Base-by-base conservation (phyloP, 345 rosid genomes). In the Pugionium dolabratum region DNA sequence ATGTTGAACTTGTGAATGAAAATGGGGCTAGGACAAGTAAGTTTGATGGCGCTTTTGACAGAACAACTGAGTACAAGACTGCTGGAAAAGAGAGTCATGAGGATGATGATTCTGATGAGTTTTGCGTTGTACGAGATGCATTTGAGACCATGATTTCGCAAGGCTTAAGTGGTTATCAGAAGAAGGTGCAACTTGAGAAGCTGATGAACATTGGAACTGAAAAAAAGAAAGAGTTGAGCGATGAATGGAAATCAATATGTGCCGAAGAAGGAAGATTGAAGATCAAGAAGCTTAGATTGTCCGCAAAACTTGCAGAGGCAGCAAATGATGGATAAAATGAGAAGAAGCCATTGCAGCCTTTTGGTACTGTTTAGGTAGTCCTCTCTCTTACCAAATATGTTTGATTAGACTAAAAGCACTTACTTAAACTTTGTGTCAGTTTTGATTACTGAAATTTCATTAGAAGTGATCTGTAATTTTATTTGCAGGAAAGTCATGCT, bases 401-500 rank as follows among this genome's bases (percentile, higher is more conserved):
- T 53, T 9, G 7, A 52, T 26, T 42, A 31, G 57, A 39, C 26
- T 25, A 2, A 37, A 54, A 52, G 18, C 64, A 32, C 43, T 51
- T 18, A 18, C 18, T 18, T 51, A 29, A 35, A 59, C 40, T 59
- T n/a, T 58, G 41, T 30, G 1, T 65, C 29, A 57, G n/a, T 57
- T 55, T 11, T 57, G 59, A 32, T 42, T 27, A 26, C 32, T 49
- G 47, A 27, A 63, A 42, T 69, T 48, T 64, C 11, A 29, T 36
- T 49, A 18, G 2, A 40, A 27, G 31, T 51, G 34, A 34, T 33
- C n/a, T 67, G 34, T 27, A 9, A 47, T 33, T 53, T 47, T 55
- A 34, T 75, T 69, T 76, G 76, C 87, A 94, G 99, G 79, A 82
- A 87, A 79, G 79, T 86, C 63, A 90, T 90, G 96, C 86, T 94